Evolutionary conservation across 352 stramenopile species (phyloP).

Genomic region (Pythium grandisporangium): DNA sequence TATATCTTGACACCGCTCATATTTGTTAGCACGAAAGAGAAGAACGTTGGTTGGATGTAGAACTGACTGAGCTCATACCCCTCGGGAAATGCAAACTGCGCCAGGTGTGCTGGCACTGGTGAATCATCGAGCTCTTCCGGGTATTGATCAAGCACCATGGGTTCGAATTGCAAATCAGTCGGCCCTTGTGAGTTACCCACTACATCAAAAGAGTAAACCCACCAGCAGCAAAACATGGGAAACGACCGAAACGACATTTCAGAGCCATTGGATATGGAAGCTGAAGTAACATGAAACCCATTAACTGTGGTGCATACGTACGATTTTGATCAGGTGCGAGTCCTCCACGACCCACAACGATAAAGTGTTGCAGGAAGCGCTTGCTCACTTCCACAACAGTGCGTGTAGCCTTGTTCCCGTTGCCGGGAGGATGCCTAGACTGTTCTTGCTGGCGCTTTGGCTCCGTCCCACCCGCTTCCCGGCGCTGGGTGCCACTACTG

Average conservation of each 20-base stretch:
- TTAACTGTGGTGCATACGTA: too few species aligned
- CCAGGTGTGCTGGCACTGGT: conserved; percentile 50
- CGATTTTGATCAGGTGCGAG: conserved; percentile 53
- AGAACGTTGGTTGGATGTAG: conserved; percentile 54
- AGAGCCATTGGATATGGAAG: neutral
- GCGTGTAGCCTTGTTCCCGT: conserved; percentile 27
- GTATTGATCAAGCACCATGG: conserved; percentile 53
- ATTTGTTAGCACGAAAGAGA: conserved; percentile 83
- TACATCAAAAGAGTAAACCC: too few species aligned
- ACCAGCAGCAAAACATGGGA: too few species aligned
- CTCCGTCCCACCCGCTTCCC: neutral
- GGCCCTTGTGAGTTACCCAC: conserved; percentile 68
- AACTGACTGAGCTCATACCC: conserved; percentile 50
- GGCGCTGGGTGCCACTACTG: too few species aligned
- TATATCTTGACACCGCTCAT: conserved; percentile 76
- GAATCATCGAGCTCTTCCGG: conserved; percentile 49
- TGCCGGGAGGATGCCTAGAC: too few species aligned
- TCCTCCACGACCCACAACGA: conserved; percentile 53
- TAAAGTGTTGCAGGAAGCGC: conserved; percentile 79
- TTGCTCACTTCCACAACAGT: conserved; percentile 69
- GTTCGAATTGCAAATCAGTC: conserved; percentile 61
- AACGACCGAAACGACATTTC: too few species aligned
- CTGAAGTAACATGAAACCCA: neutral
- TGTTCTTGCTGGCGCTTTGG: neutral
- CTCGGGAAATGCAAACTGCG: conserved; percentile 75